Conservation (phyloP, 2,329 filamentous ascomycete genomes). For the Apiospora phragmitis region DNA sequence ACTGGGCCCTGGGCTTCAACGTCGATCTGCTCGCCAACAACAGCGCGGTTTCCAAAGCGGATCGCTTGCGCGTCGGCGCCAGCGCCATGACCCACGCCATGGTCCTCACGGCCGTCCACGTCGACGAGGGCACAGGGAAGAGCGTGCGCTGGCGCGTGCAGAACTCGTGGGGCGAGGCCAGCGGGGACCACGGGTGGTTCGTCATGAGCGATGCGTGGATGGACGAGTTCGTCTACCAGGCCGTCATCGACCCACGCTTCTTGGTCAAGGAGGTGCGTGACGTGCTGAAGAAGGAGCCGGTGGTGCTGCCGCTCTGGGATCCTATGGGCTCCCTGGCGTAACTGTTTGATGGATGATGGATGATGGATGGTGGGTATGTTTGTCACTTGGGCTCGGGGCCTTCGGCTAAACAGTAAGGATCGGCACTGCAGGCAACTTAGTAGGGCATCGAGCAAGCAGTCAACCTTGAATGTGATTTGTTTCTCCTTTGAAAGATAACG, state of each 20-base stretch:
- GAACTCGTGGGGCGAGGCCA: conserved; percentile 75
- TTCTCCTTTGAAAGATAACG: background rate
- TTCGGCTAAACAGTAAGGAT: background rate
- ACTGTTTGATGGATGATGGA: background rate
- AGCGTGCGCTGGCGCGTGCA: conserved; percentile 81
- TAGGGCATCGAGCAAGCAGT: background rate
- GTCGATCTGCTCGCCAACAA: conserved; percentile 61
- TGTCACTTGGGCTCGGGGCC: background rate
- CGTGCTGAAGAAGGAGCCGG: conserved; percentile 68
- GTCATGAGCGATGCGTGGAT: conserved; percentile 85
- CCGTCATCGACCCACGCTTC: conserved; percentile 75
- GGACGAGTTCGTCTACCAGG: conserved; percentile 83
- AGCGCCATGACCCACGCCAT: conserved; percentile 89
- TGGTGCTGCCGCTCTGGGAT: conserved; percentile 76
- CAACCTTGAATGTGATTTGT: background rate
- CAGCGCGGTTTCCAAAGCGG: conserved; percentile 75
- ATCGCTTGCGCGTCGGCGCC: conserved; percentile 72
- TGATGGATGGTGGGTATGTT: background rate
- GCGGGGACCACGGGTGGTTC: conserved; percentile 80
- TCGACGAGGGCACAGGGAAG: conserved; percentile 62
- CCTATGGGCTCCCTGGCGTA: conserved; percentile 74
- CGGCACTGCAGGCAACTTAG: background rate
- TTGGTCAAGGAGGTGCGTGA: conserved; percentile 66
- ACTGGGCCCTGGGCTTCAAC: conserved; percentile 85
- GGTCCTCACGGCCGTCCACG: conserved; percentile 83